phyloP scores from a whole-genome alignment of 2,329 filamentous ascomycete species.

The Monosporascus sp. region DNA sequence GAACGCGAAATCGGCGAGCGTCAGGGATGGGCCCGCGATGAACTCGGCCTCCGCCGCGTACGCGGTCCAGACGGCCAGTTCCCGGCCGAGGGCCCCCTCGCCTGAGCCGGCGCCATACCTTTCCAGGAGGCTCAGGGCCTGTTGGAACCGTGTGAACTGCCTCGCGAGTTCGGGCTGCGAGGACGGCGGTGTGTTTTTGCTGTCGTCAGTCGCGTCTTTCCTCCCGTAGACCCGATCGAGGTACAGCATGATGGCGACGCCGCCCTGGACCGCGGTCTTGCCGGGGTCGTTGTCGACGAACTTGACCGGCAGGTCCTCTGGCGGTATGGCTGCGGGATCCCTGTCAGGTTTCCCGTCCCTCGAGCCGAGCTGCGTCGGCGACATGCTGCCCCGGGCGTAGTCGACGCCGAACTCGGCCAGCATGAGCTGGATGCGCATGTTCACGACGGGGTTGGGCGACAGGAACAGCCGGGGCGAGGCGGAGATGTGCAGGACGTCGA shows the following conservation, averaged over 20 bases:
- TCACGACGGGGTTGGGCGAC: conserved; percentile 40
- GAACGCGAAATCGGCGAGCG: conserved; percentile 49
- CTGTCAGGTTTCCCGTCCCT: conserved; percentile 14
- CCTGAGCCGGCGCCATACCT: conserved; percentile 25
- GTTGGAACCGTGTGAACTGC: conserved; percentile 37
- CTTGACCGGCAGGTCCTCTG: conserved; percentile 32
- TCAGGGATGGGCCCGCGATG: conserved; percentile 37
- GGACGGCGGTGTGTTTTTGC: conserved; percentile 12
- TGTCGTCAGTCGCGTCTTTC: conserved; percentile 9
- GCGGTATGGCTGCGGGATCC: conserved; percentile 7
- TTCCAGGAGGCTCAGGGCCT: conserved; percentile 32
- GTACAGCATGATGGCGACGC: conserved; percentile 52
- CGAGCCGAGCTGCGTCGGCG: conserved; percentile 19
- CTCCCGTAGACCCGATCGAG: conserved; percentile 48
- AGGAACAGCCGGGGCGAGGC: conserved; percentile 45
- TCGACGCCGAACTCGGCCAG: conserved; percentile 42
- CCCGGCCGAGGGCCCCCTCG: conserved; percentile 20
- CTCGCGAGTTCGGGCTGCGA: conserved; percentile 27
- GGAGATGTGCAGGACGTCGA: conserved; percentile 71
- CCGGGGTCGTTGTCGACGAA: conserved; percentile 50
- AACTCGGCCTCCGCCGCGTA: conserved; percentile 34
- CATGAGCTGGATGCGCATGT: conserved; percentile 45
- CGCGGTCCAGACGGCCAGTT: conserved; percentile 36
- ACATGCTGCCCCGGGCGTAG: conserved; percentile 35
- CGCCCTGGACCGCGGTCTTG: conserved; percentile 43